Evolutionary conservation across 2,329 filamentous ascomycete genomes (phyloP).

Genomic region (Tricladium varicosporioides): DNA sequence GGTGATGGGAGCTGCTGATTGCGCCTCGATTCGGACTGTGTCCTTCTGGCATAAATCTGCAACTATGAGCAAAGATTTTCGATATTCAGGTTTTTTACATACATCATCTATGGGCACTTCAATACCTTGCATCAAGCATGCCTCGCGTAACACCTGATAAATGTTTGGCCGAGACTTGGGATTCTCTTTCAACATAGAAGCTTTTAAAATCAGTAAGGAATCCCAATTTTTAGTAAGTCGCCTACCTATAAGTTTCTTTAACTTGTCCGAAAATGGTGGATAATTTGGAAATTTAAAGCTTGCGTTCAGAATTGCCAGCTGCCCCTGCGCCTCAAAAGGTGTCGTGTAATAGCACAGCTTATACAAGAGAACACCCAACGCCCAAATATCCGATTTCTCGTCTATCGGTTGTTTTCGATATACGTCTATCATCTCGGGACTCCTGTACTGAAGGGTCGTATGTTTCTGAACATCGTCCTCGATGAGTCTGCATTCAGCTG

Average conservation of each 20-base stretch:
- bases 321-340: slow-evolving; percentile 95
- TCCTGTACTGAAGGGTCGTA: slow-evolving; percentile 95
- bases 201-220: slow-evolving; percentile 42
- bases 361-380: slow-evolving; percentile 89
- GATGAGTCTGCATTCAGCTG: slow-evolving; percentile 84
- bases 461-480: slow-evolving; percentile 97
- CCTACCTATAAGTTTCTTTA: slow-evolving; percentile 88
- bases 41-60: slow-evolving; percentile 69
- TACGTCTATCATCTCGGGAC: slow-evolving; percentile 98
- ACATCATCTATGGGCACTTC: slow-evolving; percentile 88
- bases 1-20: slow-evolving; percentile 58
- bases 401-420: slow-evolving; percentile 96
- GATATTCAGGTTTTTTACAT: slow-evolving; percentile 37
- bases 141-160: slow-evolving; percentile 85
- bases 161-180: slow-evolving; percentile 79
- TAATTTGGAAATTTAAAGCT: slow-evolving; percentile 89
- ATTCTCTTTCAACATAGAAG: slow-evolving; percentile 85
- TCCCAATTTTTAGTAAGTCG: slow-evolving; percentile 5
- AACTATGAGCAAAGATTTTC: slow-evolving; percentile 8
- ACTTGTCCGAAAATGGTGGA: slow-evolving; percentile 81
- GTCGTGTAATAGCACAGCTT: slow-evolving; percentile 99
- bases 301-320: slow-evolving; percentile 95
- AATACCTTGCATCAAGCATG: slow-evolving; percentile 83
- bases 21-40: slow-evolving; percentile 60
- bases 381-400: slow-evolving; percentile 98